A percentile compares a stretch with the other conserved stretches of the same genome.
Conservation (phyloP, 2,329 filamentous ascomycete genomes). For the Hypoxylon sp. region DNA sequence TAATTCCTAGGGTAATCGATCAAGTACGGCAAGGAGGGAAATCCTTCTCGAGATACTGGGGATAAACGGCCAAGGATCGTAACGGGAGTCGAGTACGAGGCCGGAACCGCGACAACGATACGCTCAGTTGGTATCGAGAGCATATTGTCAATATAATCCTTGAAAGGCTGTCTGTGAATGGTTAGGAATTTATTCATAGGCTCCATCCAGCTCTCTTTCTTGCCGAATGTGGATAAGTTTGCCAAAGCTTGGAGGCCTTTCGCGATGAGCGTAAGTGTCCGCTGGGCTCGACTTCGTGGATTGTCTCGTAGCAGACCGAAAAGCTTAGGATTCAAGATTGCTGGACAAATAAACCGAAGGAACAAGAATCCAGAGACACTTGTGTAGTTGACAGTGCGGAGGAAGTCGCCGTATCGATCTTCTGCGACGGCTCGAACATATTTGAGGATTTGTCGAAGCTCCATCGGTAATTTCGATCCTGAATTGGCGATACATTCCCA, state of each 20-base stretch:
- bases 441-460: slow-evolving; percentile 87
- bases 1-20: slow-evolving; percentile 91
- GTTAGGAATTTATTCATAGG: slow-evolving; percentile 93
- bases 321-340: slow-evolving; percentile 94
- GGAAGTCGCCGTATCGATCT: slow-evolving; percentile 92
- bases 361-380: slow-evolving; percentile 97
- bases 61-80: slow-evolving; percentile 89
- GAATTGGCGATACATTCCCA: slow-evolving; percentile 88
- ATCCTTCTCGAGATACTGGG: slow-evolving; percentile 87
- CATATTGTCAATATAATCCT: slow-evolving; percentile 87
- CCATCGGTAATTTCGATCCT: slow-evolving; percentile 81
- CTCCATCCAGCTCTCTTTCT: slow-evolving; percentile 99
- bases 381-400: slow-evolving; percentile 90
- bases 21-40: slow-evolving; percentile 91
- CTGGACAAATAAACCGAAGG: slow-evolving; percentile 93
- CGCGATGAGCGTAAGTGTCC: slow-evolving; percentile 91
- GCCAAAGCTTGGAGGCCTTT: slow-evolving; percentile 93
- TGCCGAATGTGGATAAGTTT: slow-evolving; percentile 91
- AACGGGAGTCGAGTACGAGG: slow-evolving; percentile 92
- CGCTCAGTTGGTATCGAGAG: slow-evolving; percentile 85
- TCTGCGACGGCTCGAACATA: slow-evolving; percentile 94
- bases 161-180: slow-evolving; percentile 83
- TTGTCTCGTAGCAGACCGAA: slow-evolving; percentile 89
- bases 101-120: slow-evolving; percentile 75
- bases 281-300: slow-evolving; percentile 84